Evolutionary conservation across 2,329 filamentous ascomycete genomes (phyloP).

Genomic region (Fusarium newnesense): DNA sequence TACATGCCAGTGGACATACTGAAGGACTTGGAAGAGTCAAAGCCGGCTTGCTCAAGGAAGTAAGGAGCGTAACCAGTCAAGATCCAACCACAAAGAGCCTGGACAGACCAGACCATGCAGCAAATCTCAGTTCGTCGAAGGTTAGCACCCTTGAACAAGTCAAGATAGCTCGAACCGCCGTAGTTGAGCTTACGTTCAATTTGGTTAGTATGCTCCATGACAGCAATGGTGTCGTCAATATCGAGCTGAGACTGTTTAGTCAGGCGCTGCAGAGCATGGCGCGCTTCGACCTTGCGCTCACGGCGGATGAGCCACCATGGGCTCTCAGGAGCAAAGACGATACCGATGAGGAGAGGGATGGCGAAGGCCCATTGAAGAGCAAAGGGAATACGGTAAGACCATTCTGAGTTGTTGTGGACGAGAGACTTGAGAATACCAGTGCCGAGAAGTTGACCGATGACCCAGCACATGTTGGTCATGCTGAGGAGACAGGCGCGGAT

Average conservation of each 20-base stretch:
- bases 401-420: conserved; percentile 43
- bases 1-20: conserved; percentile 52
- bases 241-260: conserved; percentile 41
- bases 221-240: conserved; percentile 56
- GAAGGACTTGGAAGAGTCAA: conserved; percentile 50
- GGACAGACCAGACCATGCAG: conserved; percentile 40
- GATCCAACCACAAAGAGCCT: conserved; percentile 37
- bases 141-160: conserved; percentile 37
- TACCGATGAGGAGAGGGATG: conserved; percentile 48
- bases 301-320: conserved; percentile 53
- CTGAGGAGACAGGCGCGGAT: conserved; percentile 49
- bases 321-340: conserved; percentile 52
- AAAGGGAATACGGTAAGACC: conserved; percentile 47
- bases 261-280: conserved; percentile 46
- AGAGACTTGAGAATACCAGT: conserved; percentile 49
- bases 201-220: conserved; percentile 54
- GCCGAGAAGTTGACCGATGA: conserved; percentile 53
- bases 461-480: conserved; percentile 56
- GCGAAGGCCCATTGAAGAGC: conserved; percentile 55
- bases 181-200: conserved; percentile 52
- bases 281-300: conserved; percentile 47
- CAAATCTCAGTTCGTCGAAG: conserved; percentile 43
- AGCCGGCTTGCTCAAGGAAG: conserved; percentile 56
- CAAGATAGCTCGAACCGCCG: conserved; percentile 44
- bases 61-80: conserved; percentile 45